Percentiles rank a stretch among this genome's conserved stretches.
These are phyloP conservation scores for Exophiala bonariae DNA, from an alignment of 2,329 filamentous ascomycete genomes.

Conservation along the genomic window DNA sequence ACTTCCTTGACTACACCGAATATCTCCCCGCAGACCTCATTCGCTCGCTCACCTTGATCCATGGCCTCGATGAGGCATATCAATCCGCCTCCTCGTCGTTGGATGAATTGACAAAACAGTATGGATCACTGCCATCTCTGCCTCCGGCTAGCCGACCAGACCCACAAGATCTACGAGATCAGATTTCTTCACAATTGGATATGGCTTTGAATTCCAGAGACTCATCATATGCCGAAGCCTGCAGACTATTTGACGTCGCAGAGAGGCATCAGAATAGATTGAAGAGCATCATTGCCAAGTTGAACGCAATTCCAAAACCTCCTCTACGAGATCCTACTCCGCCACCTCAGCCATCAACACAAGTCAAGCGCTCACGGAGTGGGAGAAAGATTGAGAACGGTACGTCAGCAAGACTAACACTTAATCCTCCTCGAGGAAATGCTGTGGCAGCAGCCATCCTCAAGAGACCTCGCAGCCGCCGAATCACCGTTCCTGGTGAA, in stretches of 20 bases:
- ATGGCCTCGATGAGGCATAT: conserved; percentile 48
- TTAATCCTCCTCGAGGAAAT: conserved; percentile 30
- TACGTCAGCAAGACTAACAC: conserved; percentile 39
- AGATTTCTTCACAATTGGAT: conserved; percentile 58
- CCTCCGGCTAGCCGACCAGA: conserved; percentile 51
- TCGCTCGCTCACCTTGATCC: conserved; percentile 63
- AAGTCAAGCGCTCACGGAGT: conserved; percentile 41
- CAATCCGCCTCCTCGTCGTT: conserved; percentile 41
- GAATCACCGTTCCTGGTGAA: conserved; percentile 36
- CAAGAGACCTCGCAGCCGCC: conserved; percentile 39
- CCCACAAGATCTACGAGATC: conserved; percentile 51
- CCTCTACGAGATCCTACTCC: conserved; percentile 63
- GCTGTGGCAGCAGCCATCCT: conserved; percentile 24
- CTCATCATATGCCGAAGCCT: conserved; percentile 57
- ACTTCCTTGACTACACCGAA: conserved; percentile 69
- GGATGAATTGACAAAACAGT: conserved; percentile 43
- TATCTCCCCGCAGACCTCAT: conserved; percentile 66
- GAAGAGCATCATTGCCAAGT: conserved; percentile 60
- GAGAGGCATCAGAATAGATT: conserved; percentile 59
- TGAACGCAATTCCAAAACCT: conserved; percentile 61
- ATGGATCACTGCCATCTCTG: conserved; percentile 52
- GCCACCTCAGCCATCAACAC: conserved; percentile 33
- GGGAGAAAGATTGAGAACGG: conserved; percentile 39
- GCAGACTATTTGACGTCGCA: conserved; percentile 57
- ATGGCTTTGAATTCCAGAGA: conserved; percentile 57